A percentile compares a stretch with the other conserved stretches of the same genome.
Conservation (phyloP, 1,284 basidiomycete genomes). For the Cerioporus squamosus region DNA sequence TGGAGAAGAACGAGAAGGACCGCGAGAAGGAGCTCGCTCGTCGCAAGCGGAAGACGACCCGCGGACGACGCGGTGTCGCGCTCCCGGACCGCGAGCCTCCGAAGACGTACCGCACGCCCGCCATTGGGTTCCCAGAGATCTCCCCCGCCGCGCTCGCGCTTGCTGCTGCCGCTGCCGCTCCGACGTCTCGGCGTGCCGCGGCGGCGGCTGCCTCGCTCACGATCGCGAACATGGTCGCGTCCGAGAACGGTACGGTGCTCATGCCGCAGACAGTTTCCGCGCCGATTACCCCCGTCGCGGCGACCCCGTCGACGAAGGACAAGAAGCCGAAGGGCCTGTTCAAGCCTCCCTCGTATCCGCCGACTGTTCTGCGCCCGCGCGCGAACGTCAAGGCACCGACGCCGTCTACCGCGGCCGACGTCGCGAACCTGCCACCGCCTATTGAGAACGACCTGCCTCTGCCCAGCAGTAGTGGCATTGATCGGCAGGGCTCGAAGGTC, state of each 20-base stretch:
- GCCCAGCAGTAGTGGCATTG: constrained; percentile 40
- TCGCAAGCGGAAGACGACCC: constrained; percentile 86
- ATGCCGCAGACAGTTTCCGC: constrained; percentile 54
- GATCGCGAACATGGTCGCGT: constrained; percentile 84
- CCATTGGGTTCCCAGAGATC: constrained; percentile 82
- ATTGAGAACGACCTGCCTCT: constrained; percentile 60
- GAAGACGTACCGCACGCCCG: constrained; percentile 89
- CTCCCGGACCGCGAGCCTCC: constrained; percentile 93
- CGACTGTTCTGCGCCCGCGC: constrained; percentile 58
- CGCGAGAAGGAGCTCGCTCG: constrained; percentile 89
- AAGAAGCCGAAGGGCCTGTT: constrained; percentile 75
- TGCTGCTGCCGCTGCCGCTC: constrained; percentile 64
- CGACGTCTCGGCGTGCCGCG: constrained; percentile 77
- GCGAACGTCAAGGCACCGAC: constrained; percentile 62
- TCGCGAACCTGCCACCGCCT: constrained; percentile 56
- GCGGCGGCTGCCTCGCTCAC: constrained; percentile 82
- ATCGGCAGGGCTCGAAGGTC: constrained; percentile 50
- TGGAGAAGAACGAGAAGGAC: constrained; percentile 90
- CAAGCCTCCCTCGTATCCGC: constrained; percentile 67
- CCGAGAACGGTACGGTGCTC: constrained; percentile 72
- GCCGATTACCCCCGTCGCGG: constrained; percentile 43
- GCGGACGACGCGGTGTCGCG: constrained; percentile 87
- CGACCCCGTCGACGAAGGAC: constrained; percentile 52
- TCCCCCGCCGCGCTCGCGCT: constrained; percentile 70
- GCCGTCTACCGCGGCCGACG: constrained; percentile 68